Evolutionary conservation across 805 yeast genomes (phyloP).

Genomic region (Schizosaccharomyces osmophilus): DNA sequence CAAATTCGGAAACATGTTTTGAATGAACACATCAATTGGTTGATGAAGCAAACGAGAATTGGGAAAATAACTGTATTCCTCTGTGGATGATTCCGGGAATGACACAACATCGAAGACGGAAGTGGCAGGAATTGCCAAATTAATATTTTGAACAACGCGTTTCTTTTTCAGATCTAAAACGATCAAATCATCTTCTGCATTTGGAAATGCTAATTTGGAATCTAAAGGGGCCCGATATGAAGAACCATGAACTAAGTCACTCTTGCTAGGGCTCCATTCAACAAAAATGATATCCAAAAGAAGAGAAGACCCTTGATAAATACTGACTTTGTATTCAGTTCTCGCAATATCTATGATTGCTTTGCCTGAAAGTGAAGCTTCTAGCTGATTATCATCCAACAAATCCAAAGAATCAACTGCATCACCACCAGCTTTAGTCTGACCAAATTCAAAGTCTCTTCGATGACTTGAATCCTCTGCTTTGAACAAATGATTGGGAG

Average conservation of each 20-base stretch:
- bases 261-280: slow-evolving; percentile 76
- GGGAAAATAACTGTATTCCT: not conserved
- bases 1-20: not conserved
- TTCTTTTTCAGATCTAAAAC: not conserved
- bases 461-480: not conserved
- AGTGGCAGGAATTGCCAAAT: not conserved
- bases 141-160: not conserved
- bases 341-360: slow-evolving; percentile 6
- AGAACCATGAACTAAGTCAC: slow-evolving; percentile 32
- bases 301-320: slow-evolving; percentile 46
- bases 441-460: not conserved
- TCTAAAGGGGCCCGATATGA: slow-evolving; percentile 13
- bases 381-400: slow-evolving; percentile 6
- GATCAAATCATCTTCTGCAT: not conserved
- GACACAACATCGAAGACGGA: not conserved
- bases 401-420: not conserved
- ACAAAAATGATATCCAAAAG: slow-evolving; percentile 73
- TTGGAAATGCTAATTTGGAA: not conserved
- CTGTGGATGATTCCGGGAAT: not conserved
- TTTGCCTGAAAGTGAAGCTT: not conserved
- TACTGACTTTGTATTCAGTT: slow-evolving; percentile 19
- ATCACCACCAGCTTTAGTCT: not conserved
- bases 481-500: not conserved
- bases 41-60: slow-evolving; percentile 16
- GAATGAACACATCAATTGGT: slow-evolving; percentile 10